Conservation (phyloP, 1,139 yeast species). For the Ashbya aceris region DNA sequence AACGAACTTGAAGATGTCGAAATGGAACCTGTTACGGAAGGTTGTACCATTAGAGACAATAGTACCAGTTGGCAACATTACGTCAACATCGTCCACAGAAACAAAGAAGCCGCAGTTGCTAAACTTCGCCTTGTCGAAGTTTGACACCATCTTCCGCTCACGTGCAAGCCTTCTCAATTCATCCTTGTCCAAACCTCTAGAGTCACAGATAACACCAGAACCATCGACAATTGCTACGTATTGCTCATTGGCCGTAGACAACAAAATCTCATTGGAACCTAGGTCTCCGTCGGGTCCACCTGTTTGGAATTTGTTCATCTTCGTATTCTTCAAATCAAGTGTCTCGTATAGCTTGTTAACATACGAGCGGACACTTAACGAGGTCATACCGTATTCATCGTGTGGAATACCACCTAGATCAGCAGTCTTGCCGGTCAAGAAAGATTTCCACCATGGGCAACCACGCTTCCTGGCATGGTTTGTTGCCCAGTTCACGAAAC, state of each 20-base stretch:
- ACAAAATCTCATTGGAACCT: constrained; percentile 87
- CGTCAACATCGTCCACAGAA: constrained; percentile 77
- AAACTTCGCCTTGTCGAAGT: constrained; percentile 58
- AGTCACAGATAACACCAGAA: constrained; percentile 89
- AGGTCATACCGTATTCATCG: constrained; percentile 97
- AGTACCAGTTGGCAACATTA: constrained; percentile 65
- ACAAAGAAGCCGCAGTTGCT: constrained; percentile 72
- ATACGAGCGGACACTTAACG: constrained; percentile 86
- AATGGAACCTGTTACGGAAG: constrained; percentile 89
- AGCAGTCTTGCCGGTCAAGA: constrained; percentile 93
- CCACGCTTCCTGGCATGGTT: constrained; percentile 86
- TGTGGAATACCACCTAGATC: constrained; percentile 95
- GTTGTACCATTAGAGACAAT: constrained; percentile 74
- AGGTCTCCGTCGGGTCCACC: constrained; percentile 99
- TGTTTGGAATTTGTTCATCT: constrained; percentile 78
- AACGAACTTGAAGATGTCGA: constrained; percentile 59
- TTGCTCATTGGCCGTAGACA: constrained; percentile 64
- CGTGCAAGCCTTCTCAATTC: constrained; percentile 77
- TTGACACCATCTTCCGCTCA: constrained; percentile 64
- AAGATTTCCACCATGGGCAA: constrained; percentile 99
- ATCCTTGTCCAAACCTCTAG: constrained; percentile 71
- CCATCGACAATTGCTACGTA: constrained; percentile 93
- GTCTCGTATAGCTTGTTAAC: constrained; percentile 84
- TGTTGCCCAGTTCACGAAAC: constrained; percentile 97
- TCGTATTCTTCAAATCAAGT: constrained; percentile 48